Conservation (phyloP, 2,329 filamentous ascomycete genomes). For the Penicillium sp. region DNA sequence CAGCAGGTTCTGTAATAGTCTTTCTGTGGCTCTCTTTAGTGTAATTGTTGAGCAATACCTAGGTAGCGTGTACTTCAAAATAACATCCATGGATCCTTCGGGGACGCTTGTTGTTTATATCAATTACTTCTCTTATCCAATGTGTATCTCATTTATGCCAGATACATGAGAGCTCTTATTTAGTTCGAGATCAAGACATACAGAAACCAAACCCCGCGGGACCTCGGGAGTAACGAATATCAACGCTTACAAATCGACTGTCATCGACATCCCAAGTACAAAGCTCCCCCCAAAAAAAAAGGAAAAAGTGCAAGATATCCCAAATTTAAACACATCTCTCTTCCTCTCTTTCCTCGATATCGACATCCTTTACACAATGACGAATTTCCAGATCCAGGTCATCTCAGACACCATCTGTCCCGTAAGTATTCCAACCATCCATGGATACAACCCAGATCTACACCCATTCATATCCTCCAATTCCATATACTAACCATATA, state of each 20-base stretch:
- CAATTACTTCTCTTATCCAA: not conserved
- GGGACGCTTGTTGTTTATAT: not conserved
- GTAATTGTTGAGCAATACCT: not conserved
- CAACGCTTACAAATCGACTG: conserved; percentile 7
- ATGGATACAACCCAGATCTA: not conserved
- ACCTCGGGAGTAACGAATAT: not conserved
- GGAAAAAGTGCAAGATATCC: not conserved
- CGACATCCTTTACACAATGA: conserved; percentile 51
- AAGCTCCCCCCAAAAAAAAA: not conserved
- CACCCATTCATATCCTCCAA: not conserved
- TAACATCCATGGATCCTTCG: not conserved
- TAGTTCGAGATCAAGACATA: not conserved
- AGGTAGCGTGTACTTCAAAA: not conserved
- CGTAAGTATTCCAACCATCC: conserved; percentile 25
- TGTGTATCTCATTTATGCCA: not conserved
- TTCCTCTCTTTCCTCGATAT: not conserved
- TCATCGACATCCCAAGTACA: not conserved
- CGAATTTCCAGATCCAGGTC: conserved; percentile 71
- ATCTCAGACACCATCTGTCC: conserved; percentile 82
- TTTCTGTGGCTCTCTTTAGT: not conserved
- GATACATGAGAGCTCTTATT: no score
- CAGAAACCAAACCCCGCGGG: not conserved
- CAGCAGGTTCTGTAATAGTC: conserved; percentile 18
- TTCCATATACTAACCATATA: conserved; percentile 1
- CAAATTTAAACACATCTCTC: not conserved